Conservation (phyloP, 305 asterid genomes). For the Fraxinus nigra region DNA sequence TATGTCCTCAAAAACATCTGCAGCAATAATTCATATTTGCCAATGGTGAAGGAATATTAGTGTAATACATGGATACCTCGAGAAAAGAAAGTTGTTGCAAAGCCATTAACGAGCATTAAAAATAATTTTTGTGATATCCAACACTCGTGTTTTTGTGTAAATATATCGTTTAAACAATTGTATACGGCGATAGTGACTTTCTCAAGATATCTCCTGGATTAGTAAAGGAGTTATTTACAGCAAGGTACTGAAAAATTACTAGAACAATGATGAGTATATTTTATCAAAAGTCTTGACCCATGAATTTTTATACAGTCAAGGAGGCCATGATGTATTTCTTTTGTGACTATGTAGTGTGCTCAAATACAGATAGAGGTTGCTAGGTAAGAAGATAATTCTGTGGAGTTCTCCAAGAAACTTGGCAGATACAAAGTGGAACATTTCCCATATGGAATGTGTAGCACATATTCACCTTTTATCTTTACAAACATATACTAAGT, state of each 20-base stretch:
- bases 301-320: not conserved
- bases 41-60: not conserved
- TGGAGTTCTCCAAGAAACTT: conserved; percentile 1
- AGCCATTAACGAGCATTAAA: not conserved
- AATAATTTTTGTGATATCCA: not conserved
- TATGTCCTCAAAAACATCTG: not conserved
- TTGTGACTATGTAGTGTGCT: not conserved
- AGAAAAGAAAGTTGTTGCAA: not conserved
- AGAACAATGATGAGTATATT: not conserved
- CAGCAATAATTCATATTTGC: not conserved
- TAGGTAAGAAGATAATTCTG: not conserved
- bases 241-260: not conserved
- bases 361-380: conserved; percentile 2
- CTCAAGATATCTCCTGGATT: conserved; percentile 10
- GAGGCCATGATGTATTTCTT: not conserved
- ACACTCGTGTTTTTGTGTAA: not conserved
- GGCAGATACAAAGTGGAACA: not conserved
- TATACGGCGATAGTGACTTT: not conserved
- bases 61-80: not conserved
- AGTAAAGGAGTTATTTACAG: not conserved
- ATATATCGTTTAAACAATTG: not conserved
- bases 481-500: not conserved
- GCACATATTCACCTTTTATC: not conserved
- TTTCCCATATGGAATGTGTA: not conserved
- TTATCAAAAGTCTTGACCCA: not conserved